Base-by-base conservation (phyloP, 306 rosid species). In the Crotalaria pallida region DNA sequence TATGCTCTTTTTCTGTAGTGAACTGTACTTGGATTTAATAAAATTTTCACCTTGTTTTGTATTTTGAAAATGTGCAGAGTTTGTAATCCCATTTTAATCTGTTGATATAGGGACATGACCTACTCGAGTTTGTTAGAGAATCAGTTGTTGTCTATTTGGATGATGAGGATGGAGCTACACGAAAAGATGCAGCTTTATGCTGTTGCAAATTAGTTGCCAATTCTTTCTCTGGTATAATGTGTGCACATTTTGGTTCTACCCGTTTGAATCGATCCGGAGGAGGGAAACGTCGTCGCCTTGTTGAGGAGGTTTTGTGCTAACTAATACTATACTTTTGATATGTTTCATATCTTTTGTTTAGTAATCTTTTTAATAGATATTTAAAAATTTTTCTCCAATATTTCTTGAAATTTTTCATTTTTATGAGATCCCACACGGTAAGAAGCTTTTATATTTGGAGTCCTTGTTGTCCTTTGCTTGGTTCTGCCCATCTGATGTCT, bases 151-250 rank as follows among this genome's bases (percentile, higher is more conserved):
- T 83, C 52, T 94, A 94, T 86, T 77, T 94, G 83, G 96, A 94
- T 86, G 99, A 94, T 73, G 99, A 94, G 66, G 99, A 88, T 71
- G 90, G 96, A 79, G 88, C 88, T 57, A 87, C 92, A 26, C 87
- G 97, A 23, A 94, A 91, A 82, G 96, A 88, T 83, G 99, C 99
- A 59, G 97, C 99, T 23, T 56, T 94, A 26, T 94, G 99, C 79
- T 94, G 99, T 80, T 94, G 99, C 84, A 87, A 83, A 87, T 83
- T 94, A 79, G 85, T 87, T 58, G 90, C 96, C 21, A 87, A 82
- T 80, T 91, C 99, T 49, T 84, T 94, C 85, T 86, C 91, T 33
- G 81, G 89, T 65, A 69, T 88, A 49, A 80, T 74, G 10, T 76
- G 85, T 45, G 13, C 82, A 24, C 97, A 87, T 70, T 91, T 81